These are phyloP conservation scores for Forsythia viridissima DNA, from an alignment of 257 asterid genomes.

Conservation along the genomic window DNA sequence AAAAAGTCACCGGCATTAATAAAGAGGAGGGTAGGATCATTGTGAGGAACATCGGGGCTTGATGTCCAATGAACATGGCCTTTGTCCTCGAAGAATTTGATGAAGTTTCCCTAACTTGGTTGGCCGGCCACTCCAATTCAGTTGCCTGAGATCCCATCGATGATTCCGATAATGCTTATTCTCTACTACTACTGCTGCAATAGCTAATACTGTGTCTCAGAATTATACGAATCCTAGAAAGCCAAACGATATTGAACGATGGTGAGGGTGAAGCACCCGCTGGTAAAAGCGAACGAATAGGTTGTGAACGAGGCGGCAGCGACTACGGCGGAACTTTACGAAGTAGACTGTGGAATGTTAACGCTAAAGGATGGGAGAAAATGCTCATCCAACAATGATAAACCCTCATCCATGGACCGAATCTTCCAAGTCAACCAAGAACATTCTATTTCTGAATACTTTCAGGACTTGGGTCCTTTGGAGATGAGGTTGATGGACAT, in stretches of 20 bases:
- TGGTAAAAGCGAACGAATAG: not conserved
- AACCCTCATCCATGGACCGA: too few relatives aligned
- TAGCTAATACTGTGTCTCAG: not conserved
- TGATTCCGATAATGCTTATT: conserved; percentile 18
- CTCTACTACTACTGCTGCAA: not conserved
- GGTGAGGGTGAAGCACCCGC: conserved; percentile 19
- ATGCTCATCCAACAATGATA: too few relatives aligned
- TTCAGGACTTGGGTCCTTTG: too few relatives aligned
- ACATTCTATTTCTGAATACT: too few relatives aligned
- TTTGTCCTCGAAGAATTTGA: conserved; percentile 63
- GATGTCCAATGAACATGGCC: conserved; percentile 71
- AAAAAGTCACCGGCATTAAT: conserved; percentile 72
- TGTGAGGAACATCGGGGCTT: conserved; percentile 90
- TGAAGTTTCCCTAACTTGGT: conserved; percentile 57
- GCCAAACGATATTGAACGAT: not conserved
- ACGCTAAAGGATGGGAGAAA: conserved; percentile 25
- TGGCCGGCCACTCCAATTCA: conserved; percentile 77
- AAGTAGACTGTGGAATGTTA: conserved; percentile 21
- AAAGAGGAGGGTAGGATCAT: conserved; percentile 93
- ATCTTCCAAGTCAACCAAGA: too few relatives aligned
- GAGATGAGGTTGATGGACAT: too few relatives aligned
- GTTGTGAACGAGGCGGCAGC: conserved; percentile 7
- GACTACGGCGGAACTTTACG: conserved; percentile 30
- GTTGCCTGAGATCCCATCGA: conserved; percentile 64
- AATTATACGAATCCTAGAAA: not conserved